These are phyloP conservation scores for Phytophthora nicotianae DNA, from an alignment of 352 stramenopile genomes.

Conservation along the genomic window DNA sequence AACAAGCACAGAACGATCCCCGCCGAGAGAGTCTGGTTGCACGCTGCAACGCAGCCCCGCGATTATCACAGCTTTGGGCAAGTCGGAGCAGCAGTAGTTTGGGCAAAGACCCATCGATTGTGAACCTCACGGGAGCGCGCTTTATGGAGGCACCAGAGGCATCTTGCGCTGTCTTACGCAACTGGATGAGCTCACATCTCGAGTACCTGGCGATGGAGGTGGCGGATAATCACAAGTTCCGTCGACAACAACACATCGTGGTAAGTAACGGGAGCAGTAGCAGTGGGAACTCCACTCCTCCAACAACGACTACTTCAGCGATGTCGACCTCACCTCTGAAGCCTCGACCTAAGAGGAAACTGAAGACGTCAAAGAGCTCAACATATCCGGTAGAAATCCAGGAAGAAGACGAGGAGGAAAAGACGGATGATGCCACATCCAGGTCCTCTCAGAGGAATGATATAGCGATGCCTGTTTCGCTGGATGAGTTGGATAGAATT, in stretches of 20 bases:
- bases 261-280: slow-evolving; percentile 35
- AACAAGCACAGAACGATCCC: slow-evolving; percentile 65
- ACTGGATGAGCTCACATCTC: slow-evolving; percentile 58
- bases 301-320: slow-evolving; percentile 28
- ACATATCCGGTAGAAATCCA: slow-evolving; percentile 36
- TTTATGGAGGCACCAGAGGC: slow-evolving; percentile 51
- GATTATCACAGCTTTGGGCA: slow-evolving; percentile 69
- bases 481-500: slow-evolving; percentile 59
- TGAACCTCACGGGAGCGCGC: slow-evolving; percentile 44
- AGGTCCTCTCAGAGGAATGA: slow-evolving; percentile 26
- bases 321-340: slow-evolving; percentile 33
- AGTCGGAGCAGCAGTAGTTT: slow-evolving; percentile 42
- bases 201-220: slow-evolving; percentile 57
- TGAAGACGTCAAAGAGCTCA: slow-evolving; percentile 59
- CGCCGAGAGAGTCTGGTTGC: slow-evolving; percentile 68
- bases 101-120: slow-evolving; percentile 38
- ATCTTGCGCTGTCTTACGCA: slow-evolving; percentile 49
- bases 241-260: slow-evolving; percentile 45
- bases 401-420: slow-evolving; percentile 39
- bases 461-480: slow-evolving; percentile 37
- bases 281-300: slow-evolving; percentile 26
- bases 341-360: slow-evolving; percentile 42
- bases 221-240: slow-evolving; percentile 56
- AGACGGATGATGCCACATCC: slow-evolving; percentile 15
- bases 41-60: slow-evolving; percentile 59